Evolutionary conservation across 306 rosid species (phyloP).

Genomic region (Vigna trinervia): DNA sequence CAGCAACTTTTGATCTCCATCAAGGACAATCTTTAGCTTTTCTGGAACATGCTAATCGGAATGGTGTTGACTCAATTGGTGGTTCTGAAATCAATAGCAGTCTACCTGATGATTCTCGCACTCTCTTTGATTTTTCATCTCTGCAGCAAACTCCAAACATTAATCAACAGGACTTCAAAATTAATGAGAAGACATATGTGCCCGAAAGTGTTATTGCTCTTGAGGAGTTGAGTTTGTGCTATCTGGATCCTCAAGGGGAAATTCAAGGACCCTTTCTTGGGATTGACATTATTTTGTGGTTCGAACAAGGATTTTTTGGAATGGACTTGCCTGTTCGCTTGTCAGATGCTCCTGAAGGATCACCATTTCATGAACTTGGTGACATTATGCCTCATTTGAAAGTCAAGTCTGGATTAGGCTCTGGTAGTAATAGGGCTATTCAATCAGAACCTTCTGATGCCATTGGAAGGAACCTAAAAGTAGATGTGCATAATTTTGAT

Average conservation of each 20-base stretch:
- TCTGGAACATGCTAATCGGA: slow-evolving; percentile 48
- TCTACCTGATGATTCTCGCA: slow-evolving; percentile 52
- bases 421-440: slow-evolving; percentile 48
- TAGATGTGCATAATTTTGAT: slow-evolving; percentile 46
- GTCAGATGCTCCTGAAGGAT: slow-evolving; percentile 66
- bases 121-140: slow-evolving; percentile 53
- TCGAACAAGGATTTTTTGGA: slow-evolving; percentile 76
- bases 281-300: slow-evolving; percentile 73
- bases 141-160: slow-evolving; percentile 44
- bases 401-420: slow-evolving; percentile 48
- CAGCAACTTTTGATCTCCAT: slow-evolving; percentile 41
- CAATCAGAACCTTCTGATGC: slow-evolving; percentile 54
- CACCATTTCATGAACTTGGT: slow-evolving; percentile 71
- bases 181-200: slow-evolving; percentile 46
- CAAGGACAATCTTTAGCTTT: slow-evolving; percentile 45
- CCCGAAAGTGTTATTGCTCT: slow-evolving; percentile 48
- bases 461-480: slow-evolving; percentile 56
- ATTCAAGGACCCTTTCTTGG: slow-evolving; percentile 81
- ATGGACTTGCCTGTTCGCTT: slow-evolving; percentile 65
- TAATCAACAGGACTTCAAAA: slow-evolving; percentile 52
- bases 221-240: slow-evolving; percentile 76
- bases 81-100: slow-evolving; percentile 44
- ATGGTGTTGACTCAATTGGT: slow-evolving; percentile 42
- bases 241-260: slow-evolving; percentile 73
- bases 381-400: slow-evolving; percentile 68